Base-by-base conservation (phyloP, 768 basidiomycete genomes). In the Hygrocybe coccinea region DNA sequence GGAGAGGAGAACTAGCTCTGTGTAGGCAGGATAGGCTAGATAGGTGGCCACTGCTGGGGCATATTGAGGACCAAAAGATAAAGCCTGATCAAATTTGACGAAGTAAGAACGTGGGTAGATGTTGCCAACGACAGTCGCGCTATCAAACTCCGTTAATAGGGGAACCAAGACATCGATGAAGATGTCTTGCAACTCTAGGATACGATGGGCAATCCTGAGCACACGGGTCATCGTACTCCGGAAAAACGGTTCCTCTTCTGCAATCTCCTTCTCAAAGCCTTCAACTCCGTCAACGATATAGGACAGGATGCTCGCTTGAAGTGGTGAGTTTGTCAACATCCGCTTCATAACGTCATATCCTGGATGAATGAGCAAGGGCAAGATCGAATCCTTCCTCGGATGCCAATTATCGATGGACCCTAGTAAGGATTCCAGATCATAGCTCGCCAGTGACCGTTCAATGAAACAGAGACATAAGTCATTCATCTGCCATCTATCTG, bases 151-250 rank as follows among this genome's bases (percentile, higher is more conserved):
- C 17, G 81, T 74, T 7, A 95, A 79, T 19, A 87, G 71, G 2
- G 92, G 91, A 2, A 95, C 73, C 48, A 95, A 80, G 21, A 94
- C 85, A 53, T 97, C 93, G 39, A 94, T 76, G 76, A 95, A 97
- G 54, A 92, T 80, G 49, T 89, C 85, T 65, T 98, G 94, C 24
- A 92, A 79, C 59, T 93, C 89, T 55, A 97, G 74, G 0, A 89
- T 79, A 1, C 92, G 85, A 58, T 85, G 81, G 14, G 91, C 77
- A 59, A 95, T 91, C 52, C 94, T 78, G 35, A 98, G 75, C 6
- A 90, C 82, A 12, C 93, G 87, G 17, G 85, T 73, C 59, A 97
- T 87, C 3, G 89, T 89, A 46, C 78, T 79, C 34, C 79, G 78
- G 73, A 91, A 90, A 65, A 78, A 84, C 0, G 85, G 79, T 67